Base-by-base conservation (phyloP, 1,284 basidiomycete genomes). In the Volvariella surrecta region DNA sequence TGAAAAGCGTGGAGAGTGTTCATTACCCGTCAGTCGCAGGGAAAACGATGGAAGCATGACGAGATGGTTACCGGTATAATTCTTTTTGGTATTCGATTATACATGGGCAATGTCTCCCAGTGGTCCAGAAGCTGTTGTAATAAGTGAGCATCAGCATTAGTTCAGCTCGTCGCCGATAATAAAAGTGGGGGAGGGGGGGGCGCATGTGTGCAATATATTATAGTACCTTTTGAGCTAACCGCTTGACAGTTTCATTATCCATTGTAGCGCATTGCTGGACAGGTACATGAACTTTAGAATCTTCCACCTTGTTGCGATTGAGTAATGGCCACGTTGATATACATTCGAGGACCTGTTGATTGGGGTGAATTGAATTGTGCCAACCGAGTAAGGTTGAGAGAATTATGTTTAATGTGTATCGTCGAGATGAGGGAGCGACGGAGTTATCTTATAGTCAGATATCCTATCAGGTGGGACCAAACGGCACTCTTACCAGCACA, bases 231-330 rank as follows among this genome's bases (percentile, higher is more conserved):
- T 76, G 66, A 6, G 85, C 78, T 28, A 82, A 56, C 8, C 59
- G 58, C 48, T 73, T 74, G 39, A 87, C 62, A 3, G 51, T 57
- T 49, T 76, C 76, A 50, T 81, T 74, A 45, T 79, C 80, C 6
- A 73, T 73, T 35, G 74, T 62, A 1, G 70, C 53, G 39, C 77
- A 77, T 1, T 49, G 54, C 54, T 74, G 65, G n/a, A 96, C 79
- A 4, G 79, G 74, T 15, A 75, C 64, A 48, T 79, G 75, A 39
- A 96, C 80, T 55, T 80, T 80, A 0, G 89, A 91, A 57, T 91
- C 89, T 48, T 92, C 89, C 28, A 99, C 82, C 66, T 99, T 99
- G 68, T 97, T 97, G 40, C 89, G 79, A 42, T 85, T 83, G 41
- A 90, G 71, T 19, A 97, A 66, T 0, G 90, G 90, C 93, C 92